Evolutionary conservation across 2,329 filamentous ascomycete genomes (phyloP).

Genomic region (Beauveria sp.): DNA sequence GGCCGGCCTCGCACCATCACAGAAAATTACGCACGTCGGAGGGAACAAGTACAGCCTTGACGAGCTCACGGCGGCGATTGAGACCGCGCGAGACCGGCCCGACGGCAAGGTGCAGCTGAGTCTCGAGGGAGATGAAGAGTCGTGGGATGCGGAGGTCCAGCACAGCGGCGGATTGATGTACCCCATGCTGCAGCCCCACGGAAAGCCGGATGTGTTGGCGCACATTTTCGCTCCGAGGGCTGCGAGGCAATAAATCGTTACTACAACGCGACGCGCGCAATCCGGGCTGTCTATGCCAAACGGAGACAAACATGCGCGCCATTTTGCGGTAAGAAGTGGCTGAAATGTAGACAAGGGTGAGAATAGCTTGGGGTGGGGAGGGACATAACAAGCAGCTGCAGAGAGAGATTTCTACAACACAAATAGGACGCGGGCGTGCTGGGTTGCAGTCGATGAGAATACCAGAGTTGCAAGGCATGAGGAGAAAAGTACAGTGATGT

Average conservation of each 20-base stretch:
- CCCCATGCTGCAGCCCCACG: background rate
- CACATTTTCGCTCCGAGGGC: background rate
- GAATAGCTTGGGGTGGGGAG: too few relatives aligned
- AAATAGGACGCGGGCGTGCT: too few relatives aligned
- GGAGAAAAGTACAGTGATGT: background rate
- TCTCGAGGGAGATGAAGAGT: background rate
- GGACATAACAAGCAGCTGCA: too few relatives aligned
- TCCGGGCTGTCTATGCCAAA: background rate
- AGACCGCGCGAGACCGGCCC: constrained; percentile 24
- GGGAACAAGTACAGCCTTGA: constrained; percentile 2
- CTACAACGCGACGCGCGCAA: background rate
- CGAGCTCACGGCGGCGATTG: background rate
- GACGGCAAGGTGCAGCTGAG: background rate
- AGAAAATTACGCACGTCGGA: constrained; percentile 3
- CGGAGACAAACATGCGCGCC: background rate
- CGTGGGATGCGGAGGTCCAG: background rate
- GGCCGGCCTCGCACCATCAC: constrained; percentile 8
- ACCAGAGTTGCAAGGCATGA: too few relatives aligned
- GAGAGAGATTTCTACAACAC: too few relatives aligned
- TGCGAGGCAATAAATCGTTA: background rate
- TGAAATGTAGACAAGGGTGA: too few relatives aligned
- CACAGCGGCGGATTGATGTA: background rate
- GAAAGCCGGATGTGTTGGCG: background rate
- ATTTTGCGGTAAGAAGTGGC: too few relatives aligned
- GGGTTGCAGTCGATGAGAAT: too few relatives aligned